Evolutionary conservation across 2,329 filamentous ascomycete species (phyloP).

Genomic region (Colletotrichum euphorbiae): DNA sequence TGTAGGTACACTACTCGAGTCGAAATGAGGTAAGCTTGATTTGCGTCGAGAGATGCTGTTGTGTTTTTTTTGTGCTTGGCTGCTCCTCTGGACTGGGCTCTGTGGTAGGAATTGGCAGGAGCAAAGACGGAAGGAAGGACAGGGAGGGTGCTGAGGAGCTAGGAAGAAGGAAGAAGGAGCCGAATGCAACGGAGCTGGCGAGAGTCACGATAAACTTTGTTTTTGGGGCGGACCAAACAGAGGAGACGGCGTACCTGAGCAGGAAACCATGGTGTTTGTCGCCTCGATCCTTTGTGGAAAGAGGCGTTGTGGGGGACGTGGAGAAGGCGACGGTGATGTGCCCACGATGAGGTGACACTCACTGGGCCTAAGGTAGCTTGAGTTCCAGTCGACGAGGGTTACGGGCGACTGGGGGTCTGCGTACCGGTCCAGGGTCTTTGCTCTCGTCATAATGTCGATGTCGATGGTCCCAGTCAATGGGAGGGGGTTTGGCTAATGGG

Average conservation of each 20-base stretch:
- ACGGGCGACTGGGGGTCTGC: conserved; percentile 22
- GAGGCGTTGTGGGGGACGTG: conserved; percentile 35
- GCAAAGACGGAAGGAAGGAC: background rate
- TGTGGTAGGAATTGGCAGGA: background rate
- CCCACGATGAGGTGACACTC: conserved; percentile 34
- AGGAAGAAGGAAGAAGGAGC: conserved; percentile 31
- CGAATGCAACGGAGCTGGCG: conserved; percentile 38
- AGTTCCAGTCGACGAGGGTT: conserved; percentile 13
- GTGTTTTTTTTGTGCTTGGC: background rate
- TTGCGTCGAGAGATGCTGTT: background rate
- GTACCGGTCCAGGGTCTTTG: conserved; percentile 35
- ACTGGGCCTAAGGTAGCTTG: conserved; percentile 2
- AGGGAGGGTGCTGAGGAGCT: conserved; percentile 22
- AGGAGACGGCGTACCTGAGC: conserved; percentile 30
- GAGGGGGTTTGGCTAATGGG: conserved; percentile 15
- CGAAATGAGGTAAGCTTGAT: conserved; percentile 7
- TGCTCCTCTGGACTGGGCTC: background rate
- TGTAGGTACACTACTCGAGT: background rate
- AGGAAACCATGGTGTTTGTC: conserved; percentile 32
- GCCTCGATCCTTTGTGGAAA: conserved; percentile 9
- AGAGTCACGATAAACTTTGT: conserved; percentile 39
- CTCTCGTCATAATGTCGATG: conserved; percentile 26
- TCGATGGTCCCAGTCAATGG: conserved; percentile 20
- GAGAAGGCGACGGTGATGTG: conserved; percentile 37
- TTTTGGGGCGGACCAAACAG: conserved; percentile 22